Evolutionary conservation across 495 filamentous ascomycete species (phyloP), one percentile per base, ranked within the genome.

Genomic region (Aspergillus cristatus): DNA sequence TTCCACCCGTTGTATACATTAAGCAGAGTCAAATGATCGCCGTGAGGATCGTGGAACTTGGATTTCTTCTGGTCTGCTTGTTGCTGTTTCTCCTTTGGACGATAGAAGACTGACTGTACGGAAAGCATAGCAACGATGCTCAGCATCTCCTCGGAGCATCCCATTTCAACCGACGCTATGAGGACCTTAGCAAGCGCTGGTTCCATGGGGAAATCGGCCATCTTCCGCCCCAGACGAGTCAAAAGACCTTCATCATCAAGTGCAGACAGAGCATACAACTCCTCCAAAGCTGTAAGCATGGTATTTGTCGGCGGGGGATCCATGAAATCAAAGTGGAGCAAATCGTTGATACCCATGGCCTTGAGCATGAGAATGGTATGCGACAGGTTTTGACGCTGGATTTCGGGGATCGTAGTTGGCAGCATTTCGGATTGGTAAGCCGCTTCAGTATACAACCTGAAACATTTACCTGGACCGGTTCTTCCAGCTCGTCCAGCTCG

Each of bases 1-100:
- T 93, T 94, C 91, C 91, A 99, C 11, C 70, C 78, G 49, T 95
- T 94, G 70, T 95, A 99, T 2, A 97, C 93, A 53, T 97, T 97
- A 18, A 99, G 73, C 0, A 97, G 67, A 1, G 91, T 99, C 3
- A 97, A 65, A 52, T 99, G 91, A 45, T 99, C 91, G 25, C 93
- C 90, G 37, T 85, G 78, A 0, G 89, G 86, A 52, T 97, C 93
- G 58, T 96, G 86, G 63, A 97, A 97, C 55, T 94, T 94, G 28
- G 87, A 72, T 57, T 96, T 97, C 70, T 96, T 97, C 58, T 95
- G 86, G 50, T 97, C 91, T 10, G 91, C 91, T 54, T 94, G 86
- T 35, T 80, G 75, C 51, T 97, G 91, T 56, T 97, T 97, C 47
- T 97, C 91, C 46, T 95, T 94, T 0, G 93, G 91, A 0, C 91